Base-by-base conservation (phyloP, 345 rosid genomes). In the Eucalyptus marginata region DNA sequence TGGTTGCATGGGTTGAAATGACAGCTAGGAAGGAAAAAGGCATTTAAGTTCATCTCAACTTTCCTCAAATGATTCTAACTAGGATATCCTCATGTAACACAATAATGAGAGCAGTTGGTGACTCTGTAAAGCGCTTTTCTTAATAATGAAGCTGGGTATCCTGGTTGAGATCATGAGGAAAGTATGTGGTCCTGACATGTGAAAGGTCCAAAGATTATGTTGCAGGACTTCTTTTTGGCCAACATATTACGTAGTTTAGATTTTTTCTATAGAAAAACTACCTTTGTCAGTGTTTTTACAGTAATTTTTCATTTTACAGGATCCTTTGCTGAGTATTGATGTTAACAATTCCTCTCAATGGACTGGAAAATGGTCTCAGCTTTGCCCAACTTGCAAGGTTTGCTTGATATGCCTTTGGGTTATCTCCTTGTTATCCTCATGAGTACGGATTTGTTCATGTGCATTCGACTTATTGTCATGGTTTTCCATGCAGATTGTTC, bases 371-470 rank as follows among this genome's bases (percentile, higher is more conserved):
- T 98, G 99, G 99, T 96, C 99, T 91, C 99, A 97, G 89, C 99
- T 97, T 86, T 98, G 99, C 94, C 99, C 99, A 44, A 97, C 99
- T 88, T 98, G 99, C 97, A 98, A 97, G 99, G 99, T 98, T 88
- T 90, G 86, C 90, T 81, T 89, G 76, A 86, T 52, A 76, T 89
- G 24, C 84, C 85, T 89, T 86, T n/a, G 47, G 27, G 46, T 76
- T 10, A 36, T 76, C 43, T 13, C 46, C 27, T 36, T 76, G 13
- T 76, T 51, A 49, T 58, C 52, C 85, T 87, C 50, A 36, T 90
- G 68, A 68, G 27, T 20, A 76, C 5, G 3, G 83, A 76, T 76
- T 33, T 71, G 24, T 71, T 76, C 14, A 76, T 76, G n/a, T n/a
- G n/a, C n/a, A n/a, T n/a, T n/a, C 83, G 0, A 76, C 47, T 76